phyloP scores from a whole-genome alignment of 441 rosid genomes.

The Manihot esculenta region DNA sequence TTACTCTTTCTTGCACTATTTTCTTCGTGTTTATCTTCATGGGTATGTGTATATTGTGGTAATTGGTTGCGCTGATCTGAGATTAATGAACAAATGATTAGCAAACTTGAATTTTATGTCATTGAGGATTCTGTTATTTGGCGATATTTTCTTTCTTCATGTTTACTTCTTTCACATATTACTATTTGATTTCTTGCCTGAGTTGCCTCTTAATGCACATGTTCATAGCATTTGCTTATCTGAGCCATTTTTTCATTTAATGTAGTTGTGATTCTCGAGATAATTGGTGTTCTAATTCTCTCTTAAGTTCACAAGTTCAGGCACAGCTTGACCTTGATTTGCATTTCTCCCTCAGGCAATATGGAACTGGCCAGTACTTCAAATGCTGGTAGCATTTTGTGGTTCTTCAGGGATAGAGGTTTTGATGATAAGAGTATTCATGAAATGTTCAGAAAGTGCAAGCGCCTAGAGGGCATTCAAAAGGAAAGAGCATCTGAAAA shows the following conservation, averaged over 20 bases:
- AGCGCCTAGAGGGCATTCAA: constrained; percentile 62
- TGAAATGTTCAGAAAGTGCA: constrained; percentile 76
- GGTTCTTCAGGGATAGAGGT: constrained; percentile 85
- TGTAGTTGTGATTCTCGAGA: neutral
- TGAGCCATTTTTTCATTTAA: neutral
- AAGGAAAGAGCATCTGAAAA: constrained; percentile 73
- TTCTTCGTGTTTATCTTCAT: neutral
- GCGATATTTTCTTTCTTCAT: neutral
- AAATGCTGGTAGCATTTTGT: constrained; percentile 58
- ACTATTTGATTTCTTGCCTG: too few relatives aligned
- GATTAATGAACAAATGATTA: neutral
- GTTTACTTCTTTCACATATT: neutral
- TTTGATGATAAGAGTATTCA: constrained; percentile 65
- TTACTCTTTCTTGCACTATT: neutral
- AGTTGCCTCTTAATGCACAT: too few relatives aligned
- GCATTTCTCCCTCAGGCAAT: constrained; percentile 23
- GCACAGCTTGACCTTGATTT: constrained; percentile 11
- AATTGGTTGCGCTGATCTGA: neutral
- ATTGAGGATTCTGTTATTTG: neutral
- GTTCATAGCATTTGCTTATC: too few relatives aligned
- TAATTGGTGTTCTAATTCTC: neutral
- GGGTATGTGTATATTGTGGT: neutral
- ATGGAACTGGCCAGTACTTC: constrained; percentile 49
- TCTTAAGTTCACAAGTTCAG: neutral
- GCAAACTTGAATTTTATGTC: neutral